Conservation (phyloP, 129 eudicot species). For the Lactuca saligna region DNA sequence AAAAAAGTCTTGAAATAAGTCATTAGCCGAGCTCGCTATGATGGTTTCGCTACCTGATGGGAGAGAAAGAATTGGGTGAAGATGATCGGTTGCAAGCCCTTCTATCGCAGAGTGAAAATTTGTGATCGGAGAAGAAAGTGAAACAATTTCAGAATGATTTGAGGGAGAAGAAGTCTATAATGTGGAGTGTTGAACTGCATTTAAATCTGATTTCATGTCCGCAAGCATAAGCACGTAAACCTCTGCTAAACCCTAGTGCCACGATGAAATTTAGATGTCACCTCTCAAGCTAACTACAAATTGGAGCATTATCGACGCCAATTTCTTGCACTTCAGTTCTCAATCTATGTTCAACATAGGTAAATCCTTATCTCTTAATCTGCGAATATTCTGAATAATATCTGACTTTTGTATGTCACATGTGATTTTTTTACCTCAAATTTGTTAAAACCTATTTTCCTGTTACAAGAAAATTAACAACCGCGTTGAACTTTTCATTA, state of each 20-base stretch:
- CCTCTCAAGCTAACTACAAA: neutral
- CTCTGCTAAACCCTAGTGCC: constrained; percentile 4
- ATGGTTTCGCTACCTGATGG: too few relatives aligned
- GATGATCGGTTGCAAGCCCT: too few relatives aligned
- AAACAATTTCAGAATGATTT: too few relatives aligned
- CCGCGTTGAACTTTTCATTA: neutral
- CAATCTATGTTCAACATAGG: neutral
- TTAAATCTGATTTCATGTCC: too few relatives aligned
- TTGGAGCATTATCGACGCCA: constrained; percentile 5
- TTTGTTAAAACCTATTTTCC: neutral
- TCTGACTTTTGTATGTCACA: neutral
- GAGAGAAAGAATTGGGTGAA: too few relatives aligned
- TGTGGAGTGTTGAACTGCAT: too few relatives aligned
- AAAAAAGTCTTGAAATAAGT: too few relatives aligned
- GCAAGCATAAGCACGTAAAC: neutral
- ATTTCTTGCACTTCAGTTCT: neutral
- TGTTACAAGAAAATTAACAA: neutral
- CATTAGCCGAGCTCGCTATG: too few relatives aligned
- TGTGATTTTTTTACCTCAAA: neutral
- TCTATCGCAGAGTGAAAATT: too few relatives aligned
- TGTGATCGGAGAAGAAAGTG: too few relatives aligned
- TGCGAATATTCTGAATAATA: neutral
- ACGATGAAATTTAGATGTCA: neutral
- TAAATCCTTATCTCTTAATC: constrained; percentile 4
- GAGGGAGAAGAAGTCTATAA: too few relatives aligned